These are phyloP conservation scores for Hypericum perforatum DNA, from an alignment of 345 rosid genomes.

Conservation along the genomic window DNA sequence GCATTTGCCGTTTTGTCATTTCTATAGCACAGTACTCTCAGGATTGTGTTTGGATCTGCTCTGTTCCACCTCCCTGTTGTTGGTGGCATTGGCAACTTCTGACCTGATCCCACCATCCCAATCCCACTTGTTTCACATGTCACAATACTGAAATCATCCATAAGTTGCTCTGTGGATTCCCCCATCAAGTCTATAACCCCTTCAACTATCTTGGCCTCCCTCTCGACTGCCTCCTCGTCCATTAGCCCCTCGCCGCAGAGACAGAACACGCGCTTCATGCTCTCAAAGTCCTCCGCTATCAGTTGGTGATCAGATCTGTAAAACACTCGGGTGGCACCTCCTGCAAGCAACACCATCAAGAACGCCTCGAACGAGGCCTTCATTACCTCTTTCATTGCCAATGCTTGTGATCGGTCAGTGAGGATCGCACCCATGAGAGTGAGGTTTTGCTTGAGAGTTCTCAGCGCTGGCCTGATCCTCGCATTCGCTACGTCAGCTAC, in stretches of 20 bases:
- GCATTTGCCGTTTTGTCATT: slow-evolving; percentile 56
- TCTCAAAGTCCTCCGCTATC: slow-evolving; percentile 62
- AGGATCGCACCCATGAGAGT: slow-evolving; percentile 63
- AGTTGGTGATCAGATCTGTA: slow-evolving; percentile 41
- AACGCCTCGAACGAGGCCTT: slow-evolving; percentile 68
- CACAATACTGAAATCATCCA: slow-evolving; percentile 65
- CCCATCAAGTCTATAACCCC: slow-evolving; percentile 69
- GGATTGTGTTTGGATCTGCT: slow-evolving; percentile 72
- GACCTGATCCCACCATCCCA: slow-evolving; percentile 34
- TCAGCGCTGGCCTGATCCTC: slow-evolving; percentile 51
- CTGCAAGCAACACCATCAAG: slow-evolving; percentile 81
- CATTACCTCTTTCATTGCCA: slow-evolving; percentile 73
- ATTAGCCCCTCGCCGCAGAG: slow-evolving; percentile 73
- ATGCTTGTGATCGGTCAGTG: slow-evolving; percentile 55
- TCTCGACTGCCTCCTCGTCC: slow-evolving; percentile 47
- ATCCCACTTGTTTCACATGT: slow-evolving; percentile 47
- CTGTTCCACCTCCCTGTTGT: slow-evolving; percentile 70
- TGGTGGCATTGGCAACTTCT: slow-evolving; percentile 70
- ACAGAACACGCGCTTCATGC: slow-evolving; percentile 53
- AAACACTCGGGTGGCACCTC: slow-evolving; percentile 52
- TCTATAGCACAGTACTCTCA: slow-evolving; percentile 72
- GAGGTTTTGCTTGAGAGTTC: slow-evolving; percentile 63
- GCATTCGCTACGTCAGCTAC: slow-evolving; percentile 45
- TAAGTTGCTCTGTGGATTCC: slow-evolving; percentile 59
- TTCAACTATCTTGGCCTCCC: slow-evolving; percentile 64